A percentile compares a stretch with the other conserved stretches of the same genome.
phyloP scores from a whole-genome alignment of 352 stramenopile genomes.

The Pythium oligandrum region DNA sequence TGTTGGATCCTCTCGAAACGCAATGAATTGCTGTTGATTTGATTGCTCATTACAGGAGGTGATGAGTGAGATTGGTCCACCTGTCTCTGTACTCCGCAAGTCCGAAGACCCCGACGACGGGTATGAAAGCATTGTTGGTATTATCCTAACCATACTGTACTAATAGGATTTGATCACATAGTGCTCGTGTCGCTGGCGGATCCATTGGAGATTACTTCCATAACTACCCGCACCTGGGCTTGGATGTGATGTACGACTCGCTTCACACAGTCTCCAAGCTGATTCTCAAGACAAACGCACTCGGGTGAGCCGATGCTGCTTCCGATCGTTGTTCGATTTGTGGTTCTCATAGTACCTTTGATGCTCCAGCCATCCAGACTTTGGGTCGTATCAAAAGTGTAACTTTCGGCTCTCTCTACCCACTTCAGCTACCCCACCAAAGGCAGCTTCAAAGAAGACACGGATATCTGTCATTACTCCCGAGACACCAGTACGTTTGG shows the following conservation, averaged over 20 bases:
- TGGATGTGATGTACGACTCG: constrained; percentile 74
- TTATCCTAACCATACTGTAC: background rate
- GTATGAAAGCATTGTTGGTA: constrained; percentile 19
- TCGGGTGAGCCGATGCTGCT: constrained; percentile 32
- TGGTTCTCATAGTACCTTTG: background rate
- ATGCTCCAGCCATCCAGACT: constrained; percentile 56
- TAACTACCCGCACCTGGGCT: constrained; percentile 78
- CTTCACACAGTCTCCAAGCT: constrained; percentile 70
- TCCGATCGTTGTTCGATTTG: background rate
- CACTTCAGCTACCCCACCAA: constrained; percentile 30
- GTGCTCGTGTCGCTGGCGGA: constrained; percentile 46
- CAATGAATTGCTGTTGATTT: background rate
- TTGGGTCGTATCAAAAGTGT: constrained; percentile 82
- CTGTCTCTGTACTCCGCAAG: constrained; percentile 76
- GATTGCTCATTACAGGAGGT: constrained; percentile 33
- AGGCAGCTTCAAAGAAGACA: constrained; percentile 40
- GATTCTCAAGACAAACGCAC: constrained; percentile 77
- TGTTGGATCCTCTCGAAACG: background rate
- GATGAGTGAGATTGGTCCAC: constrained; percentile 68
- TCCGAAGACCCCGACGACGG: constrained; percentile 64
- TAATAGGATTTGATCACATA: constrained; percentile 6
- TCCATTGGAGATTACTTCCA: constrained; percentile 75
- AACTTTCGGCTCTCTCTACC: constrained; percentile 74
- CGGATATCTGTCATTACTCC: constrained; percentile 49
- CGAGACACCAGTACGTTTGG: constrained; percentile 45